Evolutionary conservation across 2,329 filamentous ascomycete species (phyloP), one percentile per base, ranked within the genome.

Genomic region (Aureobasidium sp.): DNA sequence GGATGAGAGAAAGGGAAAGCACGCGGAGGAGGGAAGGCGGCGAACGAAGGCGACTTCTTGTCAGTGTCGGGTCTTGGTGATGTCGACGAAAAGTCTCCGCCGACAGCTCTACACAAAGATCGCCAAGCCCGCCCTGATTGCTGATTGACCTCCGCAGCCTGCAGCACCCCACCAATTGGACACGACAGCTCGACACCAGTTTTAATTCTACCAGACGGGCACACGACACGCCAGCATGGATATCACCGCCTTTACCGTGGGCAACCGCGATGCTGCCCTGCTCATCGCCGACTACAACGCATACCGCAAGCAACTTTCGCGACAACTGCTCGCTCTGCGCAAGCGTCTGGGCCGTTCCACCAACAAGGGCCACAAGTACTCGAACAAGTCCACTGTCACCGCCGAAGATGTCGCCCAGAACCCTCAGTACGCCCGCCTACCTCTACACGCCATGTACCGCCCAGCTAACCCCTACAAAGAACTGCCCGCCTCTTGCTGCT

Each of bases 271-370:
- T 73, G 84, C 89, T 70, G 90, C 90, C 41, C 86, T 97, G 57
- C 83, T 96, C 34, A 86, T 94, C 66, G 92, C 91, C 68, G 91
- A 97, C 77, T 92, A 96, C 77, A 85, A 85, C 71, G 87, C 87
- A 62, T 97, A 97, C 75, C 88, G 91, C 70, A 80, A 81, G 53
- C 89, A 91, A 72, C 82, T 95, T 55, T 85, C 88, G 66, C 89
- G 90, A 72, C 87, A 90, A 71, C 81, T 99, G 63, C 87, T 90
- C 72, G 91, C 88, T 71, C 82, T 89, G 68, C 88, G 91, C 72
- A 93, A 88, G 80, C 93, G 90, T 78, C 83, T 97, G 61, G 89
- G 88, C 53, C 86, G 91, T 70, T 84, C 88, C 58, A 95, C 90
- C 51, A 88, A 86, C 75, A 93, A 90, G 77, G 88, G 91, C 67